Base-by-base conservation (phyloP, 176 grass and related monocot genomes). In the Coix lacrymajobi region DNA sequence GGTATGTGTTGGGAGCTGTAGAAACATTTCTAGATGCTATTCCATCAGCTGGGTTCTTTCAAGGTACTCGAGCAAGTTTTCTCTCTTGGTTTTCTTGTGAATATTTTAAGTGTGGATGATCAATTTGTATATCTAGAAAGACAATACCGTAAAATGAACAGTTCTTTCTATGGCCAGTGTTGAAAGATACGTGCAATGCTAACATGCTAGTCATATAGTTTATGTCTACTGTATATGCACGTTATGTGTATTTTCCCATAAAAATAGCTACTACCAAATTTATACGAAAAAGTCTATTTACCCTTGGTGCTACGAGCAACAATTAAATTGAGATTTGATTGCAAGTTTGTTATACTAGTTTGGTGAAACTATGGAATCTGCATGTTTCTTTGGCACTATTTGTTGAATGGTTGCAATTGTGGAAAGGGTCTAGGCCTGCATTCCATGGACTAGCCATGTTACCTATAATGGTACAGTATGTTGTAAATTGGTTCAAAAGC, bases 21-120 rank as follows among this genome's bases (percentile, higher is more conserved):
- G 96, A 98, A 91, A 98, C 96, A 26, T 98, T 98, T 89, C 93
- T 98, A 77, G 91, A 90, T 91, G 96, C 96, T 26, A 64, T 91
- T 63, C 96, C 96, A 73, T 71, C 88, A 83, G 92, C 92, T 84
- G 92, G 90, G 34, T 95, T 98, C 79, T 98, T 98, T 64, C 81
- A 76, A 91, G 96, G 96, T 98, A 76, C 64, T 62, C 12, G 6
- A 69, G 14, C 25, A 46, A 30, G 41, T 39, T 64, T 71, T 26
- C 17, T 26, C 17, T 40, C 4, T 62, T 71, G 1, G 16, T 62
- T 70, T 83, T n/a, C 30, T 75, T 70, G 0, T 62, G 49, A 61
- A 48, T 4, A 45, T 68, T 6, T 33, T 54, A n/a, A 26, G 7
- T 66, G 37, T 64, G 8, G 22, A 81, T 56, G 41, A 67, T 28